Evolutionary conservation across 176 grass and related monocot genomes (phyloP).

Genomic region (Avena atlantica): DNA sequence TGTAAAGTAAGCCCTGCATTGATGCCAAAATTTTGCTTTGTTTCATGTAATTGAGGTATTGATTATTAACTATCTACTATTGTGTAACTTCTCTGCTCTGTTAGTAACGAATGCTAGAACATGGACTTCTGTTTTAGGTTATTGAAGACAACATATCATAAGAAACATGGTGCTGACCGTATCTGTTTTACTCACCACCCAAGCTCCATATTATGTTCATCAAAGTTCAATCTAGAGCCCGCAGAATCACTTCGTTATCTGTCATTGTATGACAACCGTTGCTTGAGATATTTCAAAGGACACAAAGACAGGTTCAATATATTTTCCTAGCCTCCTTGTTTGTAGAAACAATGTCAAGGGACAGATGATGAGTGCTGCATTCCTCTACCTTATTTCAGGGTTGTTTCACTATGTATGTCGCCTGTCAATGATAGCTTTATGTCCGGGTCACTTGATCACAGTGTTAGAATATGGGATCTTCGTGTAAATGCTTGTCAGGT

Average conservation of each 20-base stretch:
- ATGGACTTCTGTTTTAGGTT: constrained; percentile 54
- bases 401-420: constrained; percentile 95
- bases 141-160: constrained; percentile 95
- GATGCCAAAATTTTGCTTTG: not conserved
- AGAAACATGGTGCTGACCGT: constrained; percentile 87
- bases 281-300: constrained; percentile 96
- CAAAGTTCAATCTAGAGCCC: constrained; percentile 79
- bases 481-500: constrained; percentile 99
- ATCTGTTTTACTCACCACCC: constrained; percentile 97
- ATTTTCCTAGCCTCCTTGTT: not conserved
- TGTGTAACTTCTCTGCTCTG: not conserved
- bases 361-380: constrained; percentile 15
- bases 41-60: constrained; percentile 27
- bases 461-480: constrained; percentile 98
- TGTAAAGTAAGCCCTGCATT: not conserved
- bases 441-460: constrained; percentile 95
- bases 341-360: constrained; percentile 4
- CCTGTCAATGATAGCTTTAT: constrained; percentile 98
- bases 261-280: constrained; percentile 96
- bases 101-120: constrained; percentile 35
- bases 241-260: constrained; percentile 86
- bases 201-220: constrained; percentile 93
- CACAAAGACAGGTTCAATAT: constrained; percentile 82
- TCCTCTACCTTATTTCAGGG: constrained; percentile 53
- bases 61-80: not conserved